Conservation (phyloP, 331 rosid species). For the Saraca asoca region DNA sequence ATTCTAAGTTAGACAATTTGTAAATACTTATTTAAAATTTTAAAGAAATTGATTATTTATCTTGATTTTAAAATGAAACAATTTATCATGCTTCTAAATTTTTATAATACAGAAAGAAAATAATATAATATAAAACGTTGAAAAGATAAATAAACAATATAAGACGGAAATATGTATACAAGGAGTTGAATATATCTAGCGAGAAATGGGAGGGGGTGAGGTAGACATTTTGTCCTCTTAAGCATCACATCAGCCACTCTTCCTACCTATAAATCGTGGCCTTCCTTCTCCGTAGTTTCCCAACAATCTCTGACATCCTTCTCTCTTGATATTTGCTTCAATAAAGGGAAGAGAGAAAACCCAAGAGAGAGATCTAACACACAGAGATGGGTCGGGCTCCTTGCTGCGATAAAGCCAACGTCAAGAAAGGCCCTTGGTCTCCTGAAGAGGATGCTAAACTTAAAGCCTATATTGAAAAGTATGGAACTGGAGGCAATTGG, state of each 20-base stretch:
- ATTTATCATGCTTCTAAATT: no score
- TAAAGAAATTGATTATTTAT: no score
- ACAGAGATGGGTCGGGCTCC: conserved; percentile 94
- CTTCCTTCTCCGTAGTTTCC: conserved; percentile 51
- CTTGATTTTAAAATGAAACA: no score
- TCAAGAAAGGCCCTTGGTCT: conserved; percentile 99
- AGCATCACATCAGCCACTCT: conserved; percentile 60
- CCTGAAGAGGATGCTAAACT: conserved; percentile 92
- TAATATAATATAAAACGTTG: no score
- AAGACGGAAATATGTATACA: conserved; percentile 16
- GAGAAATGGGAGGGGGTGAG: conserved; percentile 47
- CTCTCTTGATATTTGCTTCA: conserved; percentile 22
- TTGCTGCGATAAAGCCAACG: conserved; percentile 94
- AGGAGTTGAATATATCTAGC: conserved; percentile 38
- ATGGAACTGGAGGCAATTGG: conserved; percentile 98
- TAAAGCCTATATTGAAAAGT: conserved; percentile 72
- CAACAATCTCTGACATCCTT: conserved; percentile 43
- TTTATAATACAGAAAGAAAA: no score
- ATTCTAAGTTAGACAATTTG: no score
- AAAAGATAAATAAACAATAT: conserved; percentile 34
- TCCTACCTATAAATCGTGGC: conserved; percentile 68
- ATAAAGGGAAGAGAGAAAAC: conserved; percentile 8
- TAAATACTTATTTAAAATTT: no score
- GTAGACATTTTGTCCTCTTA: conserved; percentile 71
- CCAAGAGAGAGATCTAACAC: neutral